Conservation (phyloP, 2,329 filamentous ascomycete species). For the Ophiostoma tasmaniense region DNA sequence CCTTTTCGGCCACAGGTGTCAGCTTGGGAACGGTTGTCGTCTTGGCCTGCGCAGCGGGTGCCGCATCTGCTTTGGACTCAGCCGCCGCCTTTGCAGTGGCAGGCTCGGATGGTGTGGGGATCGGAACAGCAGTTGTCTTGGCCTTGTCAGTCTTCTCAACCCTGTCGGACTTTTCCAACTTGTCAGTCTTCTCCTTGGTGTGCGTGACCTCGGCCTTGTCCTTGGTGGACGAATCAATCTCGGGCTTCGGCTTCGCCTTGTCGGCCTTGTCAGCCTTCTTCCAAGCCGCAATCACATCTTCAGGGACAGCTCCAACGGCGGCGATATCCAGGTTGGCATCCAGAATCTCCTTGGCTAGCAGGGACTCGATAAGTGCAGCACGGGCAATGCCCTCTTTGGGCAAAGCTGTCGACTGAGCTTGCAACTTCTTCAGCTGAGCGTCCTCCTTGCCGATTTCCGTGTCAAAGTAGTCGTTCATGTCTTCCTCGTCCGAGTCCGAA, state of each 20-base stretch:
- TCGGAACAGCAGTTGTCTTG: not conserved
- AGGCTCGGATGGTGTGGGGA: not conserved
- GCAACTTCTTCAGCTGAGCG: slow-evolving; percentile 39
- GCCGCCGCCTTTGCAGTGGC: not conserved
- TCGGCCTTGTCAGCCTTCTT: slow-evolving; percentile 15
- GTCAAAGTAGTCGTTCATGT: slow-evolving; percentile 49
- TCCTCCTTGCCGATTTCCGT: slow-evolving; percentile 45
- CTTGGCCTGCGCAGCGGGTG: not conserved
- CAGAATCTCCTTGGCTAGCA: slow-evolving; percentile 41
- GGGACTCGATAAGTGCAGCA: slow-evolving; percentile 37
- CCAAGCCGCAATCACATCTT: slow-evolving; percentile 24
- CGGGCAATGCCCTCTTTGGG: slow-evolving; percentile 37
- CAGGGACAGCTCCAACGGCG: slow-evolving; percentile 36
- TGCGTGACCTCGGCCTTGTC: not conserved
- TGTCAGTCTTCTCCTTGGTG: not conserved
- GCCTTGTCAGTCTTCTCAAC: not conserved
- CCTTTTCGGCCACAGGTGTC: not conserved
- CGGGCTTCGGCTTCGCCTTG: slow-evolving; percentile 12
- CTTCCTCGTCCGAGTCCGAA: slow-evolving; percentile 50
- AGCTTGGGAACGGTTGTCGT: not conserved
- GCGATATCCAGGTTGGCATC: slow-evolving; percentile 37
- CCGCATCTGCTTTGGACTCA: not conserved
- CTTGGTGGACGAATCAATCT: not conserved
- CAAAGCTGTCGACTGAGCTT: slow-evolving; percentile 31
- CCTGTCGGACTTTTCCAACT: not conserved